Evolutionary conservation across 257 asterid genomes (phyloP).

Genomic region (Fraxinus americana): DNA sequence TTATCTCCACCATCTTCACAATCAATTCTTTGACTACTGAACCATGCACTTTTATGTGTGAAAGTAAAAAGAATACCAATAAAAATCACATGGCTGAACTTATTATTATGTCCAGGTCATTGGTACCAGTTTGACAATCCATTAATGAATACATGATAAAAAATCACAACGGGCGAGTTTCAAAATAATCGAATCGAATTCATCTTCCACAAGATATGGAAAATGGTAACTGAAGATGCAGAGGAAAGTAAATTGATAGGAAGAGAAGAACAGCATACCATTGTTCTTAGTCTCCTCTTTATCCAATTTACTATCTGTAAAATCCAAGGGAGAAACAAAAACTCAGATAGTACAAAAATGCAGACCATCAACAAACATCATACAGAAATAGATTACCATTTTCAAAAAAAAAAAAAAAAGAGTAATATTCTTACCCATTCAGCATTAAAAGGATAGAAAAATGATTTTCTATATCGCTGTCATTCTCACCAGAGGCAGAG

Average conservation of each 20-base stretch:
- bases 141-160: not conserved
- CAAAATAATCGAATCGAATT: not conserved
- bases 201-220: slow-evolving; percentile 5
- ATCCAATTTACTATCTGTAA: slow-evolving; percentile 62
- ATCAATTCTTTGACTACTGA: slow-evolving; percentile 14
- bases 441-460: not conserved
- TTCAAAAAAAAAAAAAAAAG: not conserved
- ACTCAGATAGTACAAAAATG: slow-evolving; percentile 25
- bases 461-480: not conserved
- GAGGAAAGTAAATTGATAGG: slow-evolving; percentile 9
- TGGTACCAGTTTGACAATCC: slow-evolving; percentile 9
- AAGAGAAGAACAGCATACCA: slow-evolving; percentile 40
- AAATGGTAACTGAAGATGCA: slow-evolving; percentile 20
- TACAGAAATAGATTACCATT: slow-evolving; percentile 12
- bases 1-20: not conserved
- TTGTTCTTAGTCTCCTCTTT: slow-evolving; percentile 60
- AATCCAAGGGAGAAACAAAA: slow-evolving; percentile 28
- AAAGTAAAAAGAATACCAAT: slow-evolving; percentile 10
- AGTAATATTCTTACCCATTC: not conserved
- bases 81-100: slow-evolving; percentile 10
- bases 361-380: slow-evolving; percentile 7
- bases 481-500: not conserved
- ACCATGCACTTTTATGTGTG: slow-evolving; percentile 4
- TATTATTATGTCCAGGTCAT: slow-evolving; percentile 6
- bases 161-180: not conserved